Conservation (phyloP, 768 basidiomycete genomes). For the Mycena belliarum region DNA sequence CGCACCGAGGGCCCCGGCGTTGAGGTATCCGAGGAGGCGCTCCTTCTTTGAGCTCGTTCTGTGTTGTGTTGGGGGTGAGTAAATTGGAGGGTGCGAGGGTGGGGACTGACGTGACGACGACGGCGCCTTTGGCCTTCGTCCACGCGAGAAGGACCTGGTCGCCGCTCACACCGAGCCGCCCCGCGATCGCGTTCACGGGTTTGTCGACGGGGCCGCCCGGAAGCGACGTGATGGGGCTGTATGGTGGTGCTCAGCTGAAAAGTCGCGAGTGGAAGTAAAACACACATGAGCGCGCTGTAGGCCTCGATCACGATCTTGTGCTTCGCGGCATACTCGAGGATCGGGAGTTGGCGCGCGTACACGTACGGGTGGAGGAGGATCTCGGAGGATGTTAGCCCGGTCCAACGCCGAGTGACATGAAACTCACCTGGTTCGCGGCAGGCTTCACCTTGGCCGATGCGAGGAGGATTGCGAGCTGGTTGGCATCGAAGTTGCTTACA, state of each 20-base stretch:
- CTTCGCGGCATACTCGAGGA: conserved; percentile 57
- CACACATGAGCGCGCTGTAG: conserved; percentile 67
- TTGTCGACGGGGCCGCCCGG: conserved; percentile 67
- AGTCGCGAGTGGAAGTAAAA: not conserved
- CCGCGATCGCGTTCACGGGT: conserved; percentile 55
- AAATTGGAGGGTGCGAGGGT: no score
- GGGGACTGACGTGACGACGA: conserved; percentile 58
- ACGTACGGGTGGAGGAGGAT: conserved; percentile 76
- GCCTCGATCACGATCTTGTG: conserved; percentile 71
- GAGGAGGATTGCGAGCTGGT: conserved; percentile 55
- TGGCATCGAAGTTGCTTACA: conserved; percentile 65
- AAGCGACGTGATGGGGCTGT: conserved; percentile 57
- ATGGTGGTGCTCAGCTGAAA: not conserved
- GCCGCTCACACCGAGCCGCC: conserved; percentile 47
- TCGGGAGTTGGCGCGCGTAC: conserved; percentile 48
- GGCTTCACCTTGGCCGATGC: conserved; percentile 62
- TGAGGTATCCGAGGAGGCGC: conserved; percentile 67
- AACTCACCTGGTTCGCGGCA: conserved; percentile 63
- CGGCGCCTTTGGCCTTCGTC: conserved; percentile 68
- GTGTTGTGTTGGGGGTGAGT: not conserved
- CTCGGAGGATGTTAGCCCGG: conserved; percentile 31
- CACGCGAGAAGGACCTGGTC: conserved; percentile 76
- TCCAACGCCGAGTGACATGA: not conserved
- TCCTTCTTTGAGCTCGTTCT: conserved; percentile 64
- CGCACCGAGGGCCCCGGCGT: conserved; percentile 63